Evolutionary conservation across 225 moss, liverwort and hornwort genomes (phyloP).

Genomic region (Polytrichum commune): DNA sequence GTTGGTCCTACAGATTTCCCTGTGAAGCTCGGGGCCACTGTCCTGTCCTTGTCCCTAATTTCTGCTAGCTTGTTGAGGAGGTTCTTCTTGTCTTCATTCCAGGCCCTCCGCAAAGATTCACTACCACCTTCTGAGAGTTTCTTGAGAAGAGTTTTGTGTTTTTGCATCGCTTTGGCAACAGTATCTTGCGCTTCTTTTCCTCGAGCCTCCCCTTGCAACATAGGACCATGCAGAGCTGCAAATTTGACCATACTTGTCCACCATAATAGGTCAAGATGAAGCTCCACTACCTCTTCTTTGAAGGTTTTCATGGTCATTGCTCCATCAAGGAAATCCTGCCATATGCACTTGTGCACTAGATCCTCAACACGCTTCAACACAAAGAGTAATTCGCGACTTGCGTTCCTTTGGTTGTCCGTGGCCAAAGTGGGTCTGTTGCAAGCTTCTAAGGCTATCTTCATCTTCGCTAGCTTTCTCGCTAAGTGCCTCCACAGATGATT

Average conservation of each 20-base stretch:
- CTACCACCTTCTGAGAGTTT: not conserved
- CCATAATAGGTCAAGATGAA: slow-evolving; percentile 14
- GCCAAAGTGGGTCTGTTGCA: no score
- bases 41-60: no score
- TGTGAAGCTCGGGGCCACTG: no score
- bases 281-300: slow-evolving; percentile 17
- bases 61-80: not conserved
- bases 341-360: no score
- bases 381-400: no score
- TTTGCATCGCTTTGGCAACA: slow-evolving; percentile 4
- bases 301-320: not conserved
- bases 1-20: no score
- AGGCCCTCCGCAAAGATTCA: not conserved
- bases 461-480: no score
- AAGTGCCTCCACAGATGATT: no score
- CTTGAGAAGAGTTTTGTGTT: not conserved
- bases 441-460: no score
- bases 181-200: not conserved
- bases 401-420: no score
- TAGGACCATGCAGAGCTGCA: not conserved
- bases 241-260: slow-evolving; percentile 7
- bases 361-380: no score
- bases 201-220: not conserved
- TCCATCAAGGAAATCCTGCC: not conserved
- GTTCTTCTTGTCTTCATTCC: not conserved